Conservation (phyloP, 345 rosid species). For the Citrus maxima region DNA sequence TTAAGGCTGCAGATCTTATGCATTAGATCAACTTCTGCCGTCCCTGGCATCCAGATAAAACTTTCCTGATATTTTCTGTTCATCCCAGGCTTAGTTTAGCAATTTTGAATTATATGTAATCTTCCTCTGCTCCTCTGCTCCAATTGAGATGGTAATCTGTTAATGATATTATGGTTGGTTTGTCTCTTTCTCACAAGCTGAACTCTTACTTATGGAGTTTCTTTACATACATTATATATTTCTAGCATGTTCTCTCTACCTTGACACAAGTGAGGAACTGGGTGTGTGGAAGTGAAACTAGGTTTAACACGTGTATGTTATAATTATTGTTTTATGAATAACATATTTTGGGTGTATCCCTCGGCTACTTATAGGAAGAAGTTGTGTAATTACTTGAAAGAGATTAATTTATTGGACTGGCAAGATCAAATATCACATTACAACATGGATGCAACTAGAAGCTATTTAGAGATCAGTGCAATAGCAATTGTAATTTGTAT, state of each 20-base stretch:
- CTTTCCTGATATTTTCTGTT: not conserved
- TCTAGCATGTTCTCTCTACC: not conserved
- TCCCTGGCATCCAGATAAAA: not conserved
- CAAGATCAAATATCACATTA: not conserved
- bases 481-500: not conserved
- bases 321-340: not conserved
- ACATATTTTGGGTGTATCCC: not conserved
- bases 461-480: not conserved
- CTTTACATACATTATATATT: not conserved
- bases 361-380: not conserved
- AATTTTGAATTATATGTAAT: not conserved
- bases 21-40: not conserved
- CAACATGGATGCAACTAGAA: not conserved
- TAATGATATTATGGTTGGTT: not conserved
- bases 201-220: conserved; percentile 4
- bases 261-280: not conserved
- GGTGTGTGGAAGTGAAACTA: not conserved
- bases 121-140: not conserved
- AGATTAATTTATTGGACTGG: not conserved
- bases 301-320: not conserved
- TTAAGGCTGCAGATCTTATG: conserved; percentile 1
- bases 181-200: not conserved
- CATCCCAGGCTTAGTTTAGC: not conserved
- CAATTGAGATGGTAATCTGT: not conserved
- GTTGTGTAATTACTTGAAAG: not conserved